A percentile compares a stretch with the other conserved stretches of the same genome.
These are phyloP conservation scores for Saturnispora mendoncae DNA, from an alignment of 805 yeast genomes.

Conservation along the genomic window DNA sequence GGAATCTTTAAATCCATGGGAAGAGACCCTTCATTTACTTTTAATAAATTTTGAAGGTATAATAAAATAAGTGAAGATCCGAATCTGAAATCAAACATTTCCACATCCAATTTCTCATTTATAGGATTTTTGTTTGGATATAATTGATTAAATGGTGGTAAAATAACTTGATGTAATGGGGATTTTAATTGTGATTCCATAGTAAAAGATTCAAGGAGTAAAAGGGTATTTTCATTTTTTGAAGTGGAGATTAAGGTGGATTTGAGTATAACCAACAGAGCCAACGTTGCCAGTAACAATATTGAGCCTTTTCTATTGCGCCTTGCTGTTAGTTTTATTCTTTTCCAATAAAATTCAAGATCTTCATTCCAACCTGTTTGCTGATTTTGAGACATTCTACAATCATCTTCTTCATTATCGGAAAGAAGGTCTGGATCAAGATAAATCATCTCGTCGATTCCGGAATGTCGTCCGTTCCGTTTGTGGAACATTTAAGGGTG, in stretches of 20 bases:
- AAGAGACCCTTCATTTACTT: slow-evolving; percentile 1
- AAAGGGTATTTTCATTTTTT: too few relatives aligned
- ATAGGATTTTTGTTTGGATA: slow-evolving; percentile 5
- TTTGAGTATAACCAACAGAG: neutral
- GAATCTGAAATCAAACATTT: slow-evolving; percentile 17
- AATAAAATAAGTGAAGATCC: slow-evolving; percentile 13
- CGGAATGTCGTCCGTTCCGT: neutral
- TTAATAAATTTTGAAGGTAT: slow-evolving; percentile 10
- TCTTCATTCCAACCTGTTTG: slow-evolving; percentile 7
- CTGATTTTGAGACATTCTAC: neutral
- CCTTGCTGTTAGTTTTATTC: neutral
- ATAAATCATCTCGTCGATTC: neutral
- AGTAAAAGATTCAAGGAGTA: slow-evolving; percentile 5
- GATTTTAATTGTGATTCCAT: slow-evolving; percentile 2
- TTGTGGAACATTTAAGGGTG: neutral
- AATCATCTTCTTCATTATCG: slow-evolving; percentile 1
- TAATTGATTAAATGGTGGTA: slow-evolving; percentile 10
- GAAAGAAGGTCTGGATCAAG: neutral
- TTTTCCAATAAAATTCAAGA: neutral
- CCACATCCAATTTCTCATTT: neutral
- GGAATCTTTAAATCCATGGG: slow-evolving; percentile 17
- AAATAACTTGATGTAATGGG: slow-evolving; percentile 12
- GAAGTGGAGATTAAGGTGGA: too few relatives aligned
- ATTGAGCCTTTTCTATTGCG: neutral
- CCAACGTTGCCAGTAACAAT: neutral